Percentiles rank a stretch among this genome's conserved stretches.
Evolutionary conservation across 345 rosid genomes (phyloP).

Genomic region (Anastatica hierochuntica): DNA sequence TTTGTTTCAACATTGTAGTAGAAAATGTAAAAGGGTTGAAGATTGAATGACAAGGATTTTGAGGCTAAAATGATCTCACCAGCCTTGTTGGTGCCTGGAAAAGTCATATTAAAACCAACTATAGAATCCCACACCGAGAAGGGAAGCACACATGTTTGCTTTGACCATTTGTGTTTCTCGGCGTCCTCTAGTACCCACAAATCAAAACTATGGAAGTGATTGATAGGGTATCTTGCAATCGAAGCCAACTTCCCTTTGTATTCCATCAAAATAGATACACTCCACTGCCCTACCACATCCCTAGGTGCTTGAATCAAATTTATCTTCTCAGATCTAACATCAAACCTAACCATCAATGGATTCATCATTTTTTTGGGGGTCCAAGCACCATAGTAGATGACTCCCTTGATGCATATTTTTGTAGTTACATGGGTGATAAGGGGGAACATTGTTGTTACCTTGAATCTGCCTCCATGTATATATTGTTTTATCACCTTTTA

Average conservation of each 20-base stretch:
- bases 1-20: no score
- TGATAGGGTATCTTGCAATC: background rate
- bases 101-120: background rate
- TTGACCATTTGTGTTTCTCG: background rate
- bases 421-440: background rate
- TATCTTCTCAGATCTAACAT: background rate
- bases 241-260: background rate
- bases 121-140: background rate
- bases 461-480: background rate
- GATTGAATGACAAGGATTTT: no score
- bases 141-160: background rate
- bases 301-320: background rate
- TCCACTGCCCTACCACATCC: no score
- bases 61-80: conserved; percentile 4
- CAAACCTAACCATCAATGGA: background rate
- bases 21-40: no score
- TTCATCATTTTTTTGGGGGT: background rate
- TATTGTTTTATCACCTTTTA: background rate
- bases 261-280: no score
- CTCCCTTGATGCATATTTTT: background rate
- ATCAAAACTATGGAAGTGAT: background rate
- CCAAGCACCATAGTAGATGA: background rate
- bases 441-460: background rate
- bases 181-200: background rate
- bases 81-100: conserved; percentile 4